Evolutionary conservation across 352 stramenopile species (phyloP).

Genomic region (Globisporangium paddicum): DNA sequence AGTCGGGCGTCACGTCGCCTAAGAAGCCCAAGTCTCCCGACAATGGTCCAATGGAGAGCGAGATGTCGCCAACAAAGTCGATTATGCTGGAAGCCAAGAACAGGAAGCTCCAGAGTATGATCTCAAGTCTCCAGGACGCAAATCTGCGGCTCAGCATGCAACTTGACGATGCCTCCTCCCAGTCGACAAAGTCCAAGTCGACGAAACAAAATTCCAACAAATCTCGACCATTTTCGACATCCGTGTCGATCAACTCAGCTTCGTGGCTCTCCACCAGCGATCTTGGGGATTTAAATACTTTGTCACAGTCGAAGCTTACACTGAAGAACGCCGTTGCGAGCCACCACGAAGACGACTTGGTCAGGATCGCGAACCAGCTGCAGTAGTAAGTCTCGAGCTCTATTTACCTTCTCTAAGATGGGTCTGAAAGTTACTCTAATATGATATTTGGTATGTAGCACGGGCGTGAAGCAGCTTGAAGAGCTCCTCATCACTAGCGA

Average conservation of each 20-base stretch:
- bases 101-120: slow-evolving; percentile 30
- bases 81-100: slow-evolving; percentile 36
- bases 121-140: slow-evolving; percentile 35
- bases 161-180: slow-evolving; percentile 11
- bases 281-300: not conserved
- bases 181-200: no score
- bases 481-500: slow-evolving; percentile 26
- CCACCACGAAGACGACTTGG: slow-evolving; percentile 40
- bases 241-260: not conserved
- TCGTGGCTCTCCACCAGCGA: slow-evolving; percentile 1
- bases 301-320: not conserved
- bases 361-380: slow-evolving; percentile 37
- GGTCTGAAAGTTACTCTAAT: not conserved
- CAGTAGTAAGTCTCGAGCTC: slow-evolving; percentile 33
- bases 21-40: not conserved
- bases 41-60: not conserved
- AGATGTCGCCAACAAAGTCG: slow-evolving; percentile 5
- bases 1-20: slow-evolving; percentile 4
- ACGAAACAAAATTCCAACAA: not conserved
- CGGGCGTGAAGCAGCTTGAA: slow-evolving; percentile 43
- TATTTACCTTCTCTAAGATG: not conserved
- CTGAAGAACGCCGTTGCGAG: slow-evolving; percentile 18
- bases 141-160: slow-evolving; percentile 43
- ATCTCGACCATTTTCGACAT: not conserved
- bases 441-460: slow-evolving; percentile 4